Conservation (phyloP, 192 early-diverging fungal genomes). For the Backusella parvicylindrica region DNA sequence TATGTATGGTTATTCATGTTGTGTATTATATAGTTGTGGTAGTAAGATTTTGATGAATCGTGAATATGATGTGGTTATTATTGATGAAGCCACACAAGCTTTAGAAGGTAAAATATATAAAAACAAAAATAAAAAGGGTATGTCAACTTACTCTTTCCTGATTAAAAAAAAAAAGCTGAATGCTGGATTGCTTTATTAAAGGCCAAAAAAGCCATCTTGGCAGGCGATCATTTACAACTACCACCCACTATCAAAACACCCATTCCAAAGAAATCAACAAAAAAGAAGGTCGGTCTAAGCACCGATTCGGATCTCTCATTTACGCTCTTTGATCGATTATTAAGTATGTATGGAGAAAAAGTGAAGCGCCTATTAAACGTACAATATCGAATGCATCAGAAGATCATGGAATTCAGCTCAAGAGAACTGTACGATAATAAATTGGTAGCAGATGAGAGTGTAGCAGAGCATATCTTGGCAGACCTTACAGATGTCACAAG, state of each 20-base stretch:
- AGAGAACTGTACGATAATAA: conserved; percentile 65
- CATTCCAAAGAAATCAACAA: conserved; percentile 9
- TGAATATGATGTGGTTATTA: conserved; percentile 80
- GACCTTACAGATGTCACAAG: conserved; percentile 56
- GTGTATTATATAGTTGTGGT: conserved; percentile 30
- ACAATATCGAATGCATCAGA: conserved; percentile 88
- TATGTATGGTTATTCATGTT: neutral
- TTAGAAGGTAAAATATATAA: conserved; percentile 27
- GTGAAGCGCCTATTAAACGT: conserved; percentile 70
- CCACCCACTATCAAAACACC: conserved; percentile 80
- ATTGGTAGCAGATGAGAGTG: conserved; percentile 63
- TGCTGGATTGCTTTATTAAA: conserved; percentile 86
- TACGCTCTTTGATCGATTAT: conserved; percentile 82
- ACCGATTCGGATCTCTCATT: conserved; percentile 37
- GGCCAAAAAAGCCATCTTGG: conserved; percentile 71
- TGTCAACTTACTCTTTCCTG: neutral
- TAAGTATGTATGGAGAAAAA: conserved; percentile 49
- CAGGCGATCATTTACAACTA: conserved; percentile 88
- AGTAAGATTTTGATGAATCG: conserved; percentile 42
- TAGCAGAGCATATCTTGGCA: conserved; percentile 57
- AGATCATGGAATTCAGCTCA: conserved; percentile 76
- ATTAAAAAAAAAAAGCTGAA: conserved; percentile 48
- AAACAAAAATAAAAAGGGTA: neutral
- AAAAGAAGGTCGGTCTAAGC: neutral
- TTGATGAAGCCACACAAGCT: conserved; percentile 91